Base-by-base conservation (phyloP, 2,329 filamentous ascomycete genomes). In the Aspergillus vadensis region DNA sequence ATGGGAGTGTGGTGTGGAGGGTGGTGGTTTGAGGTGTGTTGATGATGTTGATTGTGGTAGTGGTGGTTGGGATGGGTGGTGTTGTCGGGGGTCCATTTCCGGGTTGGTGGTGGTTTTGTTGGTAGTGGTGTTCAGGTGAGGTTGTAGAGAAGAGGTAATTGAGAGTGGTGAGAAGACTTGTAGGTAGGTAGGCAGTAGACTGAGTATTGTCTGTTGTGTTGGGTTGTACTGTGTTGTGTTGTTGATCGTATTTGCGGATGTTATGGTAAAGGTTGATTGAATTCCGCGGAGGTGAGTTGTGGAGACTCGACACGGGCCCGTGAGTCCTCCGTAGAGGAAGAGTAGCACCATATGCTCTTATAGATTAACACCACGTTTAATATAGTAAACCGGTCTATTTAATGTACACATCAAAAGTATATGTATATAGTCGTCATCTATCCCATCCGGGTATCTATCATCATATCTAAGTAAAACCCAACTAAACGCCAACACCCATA, bases 1-100 rank as follows among this genome's bases (percentile, higher is more conserved):
- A 79, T 78, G 77, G 23, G 71, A 74, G 59, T 17, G 32, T 41
- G 36, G 51, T 57, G 55, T 30, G 39, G 49, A 12, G 12, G 61
- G 67, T 27, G 43, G 67, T 63, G 54, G 71, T 67, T 57, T 71
- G 69, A 55, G 65, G 78, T 74, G 47, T n/a, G 47, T 32, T 50
- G 47, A 2, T 32, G 47, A 2, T 32, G 47, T 30, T 19, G 17
- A 8, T 25, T 7, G 23, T 4, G 38, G 25, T 4, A 23, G 25
- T 55, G 54, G 57, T 51, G 55, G 43, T 49, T 48, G 43, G 32
- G 38, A 12, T 59, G 44, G 51, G 15, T 44, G 23, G 21, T 52
- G 50, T 12, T 55, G 55, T 3, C 55, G 59, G 68, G 69, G 50
- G 21, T 63, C 63, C 63, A 65, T 65, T 53, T 30, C 49, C 19